Evolutionary conservation across 1,284 basidiomycete genomes (phyloP).

Genomic region (Melampsora larici-populina): DNA sequence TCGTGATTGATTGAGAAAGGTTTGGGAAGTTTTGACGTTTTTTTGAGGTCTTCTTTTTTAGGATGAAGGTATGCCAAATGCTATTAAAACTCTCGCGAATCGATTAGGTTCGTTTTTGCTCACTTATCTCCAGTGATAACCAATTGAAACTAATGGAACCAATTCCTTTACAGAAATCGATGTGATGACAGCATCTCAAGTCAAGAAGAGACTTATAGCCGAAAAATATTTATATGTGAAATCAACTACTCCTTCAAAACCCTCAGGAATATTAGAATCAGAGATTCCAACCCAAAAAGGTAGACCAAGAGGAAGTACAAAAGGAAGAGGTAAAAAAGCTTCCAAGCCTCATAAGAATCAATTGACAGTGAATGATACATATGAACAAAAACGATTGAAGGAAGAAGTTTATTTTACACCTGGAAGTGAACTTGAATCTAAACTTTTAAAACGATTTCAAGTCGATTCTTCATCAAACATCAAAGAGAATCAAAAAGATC

Average conservation of each 20-base stretch:
- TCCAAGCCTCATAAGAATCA: not conserved
- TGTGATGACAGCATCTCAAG: slow-evolving; percentile 23
- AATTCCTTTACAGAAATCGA: slow-evolving; percentile 10
- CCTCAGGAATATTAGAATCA: slow-evolving; percentile 22
- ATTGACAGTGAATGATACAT: slow-evolving; percentile 26
- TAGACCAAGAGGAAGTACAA: not conserved
- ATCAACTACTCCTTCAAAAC: not conserved
- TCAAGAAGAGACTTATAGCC: slow-evolving; percentile 22
- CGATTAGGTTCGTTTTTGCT: slow-evolving; percentile 19
- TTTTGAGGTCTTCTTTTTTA: not conserved
- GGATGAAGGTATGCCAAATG: slow-evolving; percentile 35
- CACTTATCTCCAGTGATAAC: not conserved
- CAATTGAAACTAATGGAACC: not conserved
- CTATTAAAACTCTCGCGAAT: slow-evolving; percentile 14
- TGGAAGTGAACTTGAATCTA: slow-evolving; percentile 27
- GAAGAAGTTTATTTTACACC: slow-evolving; percentile 28
- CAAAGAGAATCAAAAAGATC: not conserved
- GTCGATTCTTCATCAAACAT: not conserved
- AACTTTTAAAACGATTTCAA: slow-evolving; percentile 17
- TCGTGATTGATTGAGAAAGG: not conserved
- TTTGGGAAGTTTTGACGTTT: not conserved
- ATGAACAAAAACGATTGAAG: slow-evolving; percentile 29
- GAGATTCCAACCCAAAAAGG: not conserved
- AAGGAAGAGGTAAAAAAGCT: slow-evolving; percentile 1
- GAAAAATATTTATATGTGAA: slow-evolving; percentile 28